phyloP scores from a whole-genome alignment of 2,329 filamentous ascomycete genomes.

The Chrysosporium queenslandicum region DNA sequence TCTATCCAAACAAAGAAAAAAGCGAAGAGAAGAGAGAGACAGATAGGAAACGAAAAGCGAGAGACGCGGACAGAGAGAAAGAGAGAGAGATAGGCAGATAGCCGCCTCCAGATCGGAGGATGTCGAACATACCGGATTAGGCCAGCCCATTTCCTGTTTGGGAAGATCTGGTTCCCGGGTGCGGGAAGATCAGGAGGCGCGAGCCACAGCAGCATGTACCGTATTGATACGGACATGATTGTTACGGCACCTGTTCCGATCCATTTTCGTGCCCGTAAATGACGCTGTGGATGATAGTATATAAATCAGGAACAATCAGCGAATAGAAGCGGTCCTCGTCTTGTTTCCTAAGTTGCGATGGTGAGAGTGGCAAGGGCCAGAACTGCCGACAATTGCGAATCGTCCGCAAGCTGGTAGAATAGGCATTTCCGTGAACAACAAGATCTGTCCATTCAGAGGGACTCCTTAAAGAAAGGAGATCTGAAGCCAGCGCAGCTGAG shows the following conservation, averaged over 20 bases:
- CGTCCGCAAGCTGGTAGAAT: too few species aligned
- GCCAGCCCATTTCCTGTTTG: background rate
- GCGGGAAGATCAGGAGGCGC: conserved; percentile 9
- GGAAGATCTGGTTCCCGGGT: background rate
- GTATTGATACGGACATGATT: background rate
- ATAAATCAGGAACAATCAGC: background rate
- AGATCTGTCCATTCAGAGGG: too few species aligned
- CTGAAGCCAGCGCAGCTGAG: too few species aligned
- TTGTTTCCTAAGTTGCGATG: too few species aligned
- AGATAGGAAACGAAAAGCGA: background rate
- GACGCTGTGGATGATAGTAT: too few species aligned
- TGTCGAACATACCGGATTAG: background rate
- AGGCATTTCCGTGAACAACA: too few species aligned
- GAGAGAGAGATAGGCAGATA: background rate
- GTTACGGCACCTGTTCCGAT: background rate
- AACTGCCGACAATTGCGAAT: too few species aligned
- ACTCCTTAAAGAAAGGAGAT: too few species aligned
- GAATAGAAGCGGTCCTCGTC: too few species aligned
- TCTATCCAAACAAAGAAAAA: background rate
- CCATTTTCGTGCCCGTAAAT: conserved; percentile 2
- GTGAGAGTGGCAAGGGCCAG: too few species aligned
- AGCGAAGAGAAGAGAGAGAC: background rate
- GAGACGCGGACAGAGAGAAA: background rate
- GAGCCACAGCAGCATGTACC: background rate
- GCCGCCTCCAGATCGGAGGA: background rate